phyloP scores from a whole-genome alignment of 2,329 filamentous ascomycete species.

The Fusarium brevicatenulatum region DNA sequence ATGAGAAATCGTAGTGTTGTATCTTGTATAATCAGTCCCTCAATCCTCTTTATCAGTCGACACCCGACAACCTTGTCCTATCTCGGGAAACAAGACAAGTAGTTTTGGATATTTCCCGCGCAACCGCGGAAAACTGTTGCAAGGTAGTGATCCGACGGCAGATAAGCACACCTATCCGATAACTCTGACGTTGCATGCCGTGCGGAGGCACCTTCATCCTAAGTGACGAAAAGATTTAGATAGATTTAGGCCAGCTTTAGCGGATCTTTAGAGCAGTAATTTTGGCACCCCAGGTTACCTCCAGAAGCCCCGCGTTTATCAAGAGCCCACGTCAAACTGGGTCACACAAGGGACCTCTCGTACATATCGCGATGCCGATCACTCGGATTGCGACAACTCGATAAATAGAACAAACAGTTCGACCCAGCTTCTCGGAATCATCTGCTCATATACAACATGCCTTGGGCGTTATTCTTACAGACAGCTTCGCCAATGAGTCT shows the following conservation, averaged over 20 bases:
- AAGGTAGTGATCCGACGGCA: too few species aligned
- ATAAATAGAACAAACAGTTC: neutral
- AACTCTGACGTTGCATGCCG: too few species aligned
- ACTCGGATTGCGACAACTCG: neutral
- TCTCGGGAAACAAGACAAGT: neutral
- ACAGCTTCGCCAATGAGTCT: neutral
- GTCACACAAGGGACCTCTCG: too few species aligned
- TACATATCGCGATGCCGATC: neutral
- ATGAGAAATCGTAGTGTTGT: rapidly evolving
- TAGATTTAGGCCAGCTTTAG: neutral
- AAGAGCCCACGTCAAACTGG: neutral
- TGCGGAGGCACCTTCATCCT: too few species aligned
- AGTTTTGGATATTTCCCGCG: neutral
- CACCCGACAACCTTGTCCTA: rapidly evolving
- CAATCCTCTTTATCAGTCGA: neutral
- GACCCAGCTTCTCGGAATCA: neutral
- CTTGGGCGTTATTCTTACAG: neutral
- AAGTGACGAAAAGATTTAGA: neutral
- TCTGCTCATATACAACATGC: neutral
- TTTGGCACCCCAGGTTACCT: too few species aligned
- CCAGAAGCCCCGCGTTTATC: neutral
- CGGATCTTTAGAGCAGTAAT: neutral
- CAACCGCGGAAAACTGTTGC: neutral
- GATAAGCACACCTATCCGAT: too few species aligned
- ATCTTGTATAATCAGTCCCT: neutral